A percentile compares a stretch with the other conserved stretches of the same genome.
phyloP scores from a whole-genome alignment of 345 rosid species.

The Durio zibethinus region DNA sequence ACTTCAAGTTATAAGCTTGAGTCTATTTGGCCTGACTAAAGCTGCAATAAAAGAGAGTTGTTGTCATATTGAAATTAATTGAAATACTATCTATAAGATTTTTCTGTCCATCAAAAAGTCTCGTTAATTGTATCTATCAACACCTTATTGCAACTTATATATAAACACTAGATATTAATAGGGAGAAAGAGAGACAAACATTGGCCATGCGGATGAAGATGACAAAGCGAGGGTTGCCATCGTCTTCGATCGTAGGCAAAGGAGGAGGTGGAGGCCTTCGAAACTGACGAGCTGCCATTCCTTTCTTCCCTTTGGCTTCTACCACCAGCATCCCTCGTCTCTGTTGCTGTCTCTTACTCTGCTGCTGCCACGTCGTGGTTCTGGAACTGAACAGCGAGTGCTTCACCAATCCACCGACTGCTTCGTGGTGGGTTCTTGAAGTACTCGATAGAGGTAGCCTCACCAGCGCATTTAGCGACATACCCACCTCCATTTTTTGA shows the following conservation, averaged over 20 bases:
- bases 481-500: conserved; percentile 56
- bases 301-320: conserved; percentile 83
- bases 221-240: conserved; percentile 86
- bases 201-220: conserved; percentile 87
- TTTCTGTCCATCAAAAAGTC: too few relatives aligned
- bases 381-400: conserved; percentile 54
- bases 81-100: too few relatives aligned
- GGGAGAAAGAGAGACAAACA: conserved; percentile 44
- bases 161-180: too few relatives aligned
- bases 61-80: too few relatives aligned
- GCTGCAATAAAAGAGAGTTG: too few relatives aligned
- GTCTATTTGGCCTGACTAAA: too few relatives aligned
- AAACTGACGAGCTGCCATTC: conserved; percentile 77
- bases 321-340: conserved; percentile 42
- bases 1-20: too few relatives aligned
- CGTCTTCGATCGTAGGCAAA: conserved; percentile 92
- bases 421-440: conserved; percentile 49
- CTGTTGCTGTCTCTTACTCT: conserved; percentile 7
- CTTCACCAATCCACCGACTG: conserved; percentile 37
- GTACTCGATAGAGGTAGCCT: conserved; percentile 54
- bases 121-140: too few relatives aligned
- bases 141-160: too few relatives aligned
- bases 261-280: conserved; percentile 61
- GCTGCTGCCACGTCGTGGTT: conserved; percentile 18
- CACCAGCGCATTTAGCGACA: conserved; percentile 67